Evolutionary conservation across 208 protist genomes (phyloP), one percentile per base, ranked within the genome.

Genomic region (Leishmania tarentolae): DNA sequence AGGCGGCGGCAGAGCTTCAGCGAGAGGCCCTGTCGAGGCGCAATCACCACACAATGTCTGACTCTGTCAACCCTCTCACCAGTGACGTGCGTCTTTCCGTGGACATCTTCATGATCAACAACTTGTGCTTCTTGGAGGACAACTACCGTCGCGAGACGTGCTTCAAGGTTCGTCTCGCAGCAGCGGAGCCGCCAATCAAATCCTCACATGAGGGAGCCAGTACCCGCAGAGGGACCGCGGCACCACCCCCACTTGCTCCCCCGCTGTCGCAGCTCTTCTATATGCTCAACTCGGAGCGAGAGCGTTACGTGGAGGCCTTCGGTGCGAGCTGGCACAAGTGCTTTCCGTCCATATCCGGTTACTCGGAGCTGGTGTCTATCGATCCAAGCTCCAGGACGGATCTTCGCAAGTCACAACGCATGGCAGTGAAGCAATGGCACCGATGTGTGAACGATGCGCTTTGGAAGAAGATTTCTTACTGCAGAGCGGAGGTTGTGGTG

Each of bases 31-130:
- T 82, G 21, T 24, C 40, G 19, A 82, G 84, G 76, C 80, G 70
- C 63, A 74, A 73, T 24, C 65, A 84, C 80, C 78, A 78, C 66
- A 83, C 75, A 5, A 86, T 79, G 78, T 57, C 76, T 5, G 84
- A 70, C 75, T 88, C 81, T 9, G 73, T 74, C 80, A 69, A 75
- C 61, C 79, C 81, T 40, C 74, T 82, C 40, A 82, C 37, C 6
- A 88, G 80, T 63, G 82, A 76, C 63, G 80, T 84, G 9, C 83
- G 76, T 2, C 69, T 92, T 35, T 94, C 86, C 0, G 57, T 81
- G 7, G 83, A 93, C 40, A 88, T 96, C 37, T 97, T 97, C 78
- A 81, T 97, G 83, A 76, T 96, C 61, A 97, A 96, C 83, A 97
- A 94, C 82, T 74, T 95, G 7, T 66, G 87, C 46, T 94, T 97